phyloP scores from a whole-genome alignment of 2,329 filamentous ascomycete genomes.

The Sporothrix luriei region DNA sequence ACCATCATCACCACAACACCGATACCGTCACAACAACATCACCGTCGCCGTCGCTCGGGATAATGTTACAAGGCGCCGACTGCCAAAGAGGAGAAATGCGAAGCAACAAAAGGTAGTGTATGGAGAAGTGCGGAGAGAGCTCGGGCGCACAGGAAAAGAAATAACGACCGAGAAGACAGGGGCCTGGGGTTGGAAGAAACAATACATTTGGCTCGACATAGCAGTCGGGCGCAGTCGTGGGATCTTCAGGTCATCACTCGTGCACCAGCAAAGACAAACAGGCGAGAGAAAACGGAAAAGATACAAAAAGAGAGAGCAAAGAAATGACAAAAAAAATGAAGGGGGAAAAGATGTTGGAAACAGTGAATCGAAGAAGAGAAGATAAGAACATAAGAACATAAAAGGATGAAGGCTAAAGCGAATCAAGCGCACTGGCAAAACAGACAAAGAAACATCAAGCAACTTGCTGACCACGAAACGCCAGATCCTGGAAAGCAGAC shows the following conservation, averaged over 20 bases:
- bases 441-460: not conserved
- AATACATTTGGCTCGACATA: not conserved
- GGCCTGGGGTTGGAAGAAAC: not conserved
- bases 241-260: constrained; percentile 26
- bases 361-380: constrained; percentile 20
- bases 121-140: not conserved
- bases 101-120: not conserved
- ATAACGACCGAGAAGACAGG: not conserved
- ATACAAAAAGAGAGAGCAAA: not conserved
- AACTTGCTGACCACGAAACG: not conserved
- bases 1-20: not conserved
- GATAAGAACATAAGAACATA: not conserved
- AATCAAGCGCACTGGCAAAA: not conserved
- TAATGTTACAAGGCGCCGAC: constrained; percentile 14
- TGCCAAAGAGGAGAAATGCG: not conserved
- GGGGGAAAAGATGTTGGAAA: not conserved
- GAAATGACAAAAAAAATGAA: not conserved
- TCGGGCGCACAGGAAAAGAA: too few species aligned
- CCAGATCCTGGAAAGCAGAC: constrained; percentile 5
- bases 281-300: not conserved
- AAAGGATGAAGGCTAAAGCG: not conserved
- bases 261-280: constrained; percentile 20
- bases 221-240: constrained; percentile 16
- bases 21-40: not conserved
- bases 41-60: constrained; percentile 1